A percentile compares a stretch with the other conserved stretches of the same genome.
Conservation (phyloP, 1,284 basidiomycete species). For the Pascua guehoae region DNA sequence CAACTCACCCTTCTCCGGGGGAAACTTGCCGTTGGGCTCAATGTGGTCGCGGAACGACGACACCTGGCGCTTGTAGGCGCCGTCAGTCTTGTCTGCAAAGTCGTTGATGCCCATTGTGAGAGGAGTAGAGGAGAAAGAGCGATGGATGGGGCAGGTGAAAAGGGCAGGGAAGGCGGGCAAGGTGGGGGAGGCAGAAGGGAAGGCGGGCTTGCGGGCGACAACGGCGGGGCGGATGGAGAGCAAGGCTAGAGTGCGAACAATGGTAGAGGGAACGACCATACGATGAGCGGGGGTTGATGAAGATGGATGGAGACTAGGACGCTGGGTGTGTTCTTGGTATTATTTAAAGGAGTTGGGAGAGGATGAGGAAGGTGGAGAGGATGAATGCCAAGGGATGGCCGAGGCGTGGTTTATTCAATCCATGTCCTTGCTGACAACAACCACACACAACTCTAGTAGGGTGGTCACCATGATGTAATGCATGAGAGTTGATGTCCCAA, state of each 20-base stretch:
- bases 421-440: background rate
- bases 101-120: constrained; percentile 57
- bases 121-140: constrained; percentile 4
- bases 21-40: constrained; percentile 66
- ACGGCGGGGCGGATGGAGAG: background rate
- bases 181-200: background rate
- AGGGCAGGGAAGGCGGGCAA: background rate
- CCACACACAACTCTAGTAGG: too few species aligned
- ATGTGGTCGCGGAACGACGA: constrained; percentile 73
- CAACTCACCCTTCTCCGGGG: constrained; percentile 70
- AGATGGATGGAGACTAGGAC: too few species aligned
- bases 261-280: too few species aligned
- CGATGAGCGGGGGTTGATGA: too few species aligned
- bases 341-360: background rate
- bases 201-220: background rate
- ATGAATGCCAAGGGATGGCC: constrained; percentile 1
- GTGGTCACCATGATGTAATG: background rate
- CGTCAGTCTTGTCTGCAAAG: constrained; percentile 60
- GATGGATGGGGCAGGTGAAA: background rate
- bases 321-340: too few species aligned
- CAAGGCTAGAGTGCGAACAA: too few species aligned
- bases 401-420: background rate
- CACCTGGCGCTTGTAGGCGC: constrained; percentile 73
- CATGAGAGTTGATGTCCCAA: background rate
- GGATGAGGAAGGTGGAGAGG: background rate